These are phyloP conservation scores for Metarhizium guizhouense DNA, from an alignment of 2,329 filamentous ascomycete genomes.

Conservation along the genomic window DNA sequence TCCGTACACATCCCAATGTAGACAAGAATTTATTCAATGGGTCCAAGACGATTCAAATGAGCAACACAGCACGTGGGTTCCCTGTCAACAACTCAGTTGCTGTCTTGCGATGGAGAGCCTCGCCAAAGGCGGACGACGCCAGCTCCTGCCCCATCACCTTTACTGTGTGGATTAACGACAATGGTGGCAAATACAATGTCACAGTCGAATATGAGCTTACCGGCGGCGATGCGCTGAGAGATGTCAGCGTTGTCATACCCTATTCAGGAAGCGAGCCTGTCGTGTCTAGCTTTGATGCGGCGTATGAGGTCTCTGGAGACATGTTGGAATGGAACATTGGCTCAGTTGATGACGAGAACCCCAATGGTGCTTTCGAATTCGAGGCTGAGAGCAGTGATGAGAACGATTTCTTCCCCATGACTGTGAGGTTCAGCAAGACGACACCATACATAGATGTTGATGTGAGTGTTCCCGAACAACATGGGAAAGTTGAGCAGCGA, in stretches of 20 bases:
- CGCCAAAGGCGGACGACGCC: constrained; percentile 70
- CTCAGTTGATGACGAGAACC: constrained; percentile 71
- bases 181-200: constrained; percentile 73
- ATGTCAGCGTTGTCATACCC: constrained; percentile 82
- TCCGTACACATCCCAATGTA: constrained; percentile 94
- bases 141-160: constrained; percentile 87
- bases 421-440: constrained; percentile 76
- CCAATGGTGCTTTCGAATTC: constrained; percentile 87
- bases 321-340: constrained; percentile 92
- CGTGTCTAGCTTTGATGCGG: constrained; percentile 87
- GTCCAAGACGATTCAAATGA: constrained; percentile 79
- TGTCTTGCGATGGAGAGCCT: constrained; percentile 85
- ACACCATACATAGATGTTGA: constrained; percentile 87
- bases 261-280: constrained; percentile 77
- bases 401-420: constrained; percentile 97
- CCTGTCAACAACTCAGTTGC: constrained; percentile 90
- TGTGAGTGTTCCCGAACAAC: constrained; percentile 47
- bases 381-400: constrained; percentile 83
- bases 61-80: constrained; percentile 80
- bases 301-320: constrained; percentile 89
- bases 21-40: constrained; percentile 81
- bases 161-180: constrained; percentile 95
- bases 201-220: constrained; percentile 95
- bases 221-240: constrained; percentile 66
- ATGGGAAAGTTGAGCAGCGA: neutral